Evolutionary conservation across 805 yeast species (phyloP).

Genomic region (Vanderwaltozyma polyspora): DNA sequence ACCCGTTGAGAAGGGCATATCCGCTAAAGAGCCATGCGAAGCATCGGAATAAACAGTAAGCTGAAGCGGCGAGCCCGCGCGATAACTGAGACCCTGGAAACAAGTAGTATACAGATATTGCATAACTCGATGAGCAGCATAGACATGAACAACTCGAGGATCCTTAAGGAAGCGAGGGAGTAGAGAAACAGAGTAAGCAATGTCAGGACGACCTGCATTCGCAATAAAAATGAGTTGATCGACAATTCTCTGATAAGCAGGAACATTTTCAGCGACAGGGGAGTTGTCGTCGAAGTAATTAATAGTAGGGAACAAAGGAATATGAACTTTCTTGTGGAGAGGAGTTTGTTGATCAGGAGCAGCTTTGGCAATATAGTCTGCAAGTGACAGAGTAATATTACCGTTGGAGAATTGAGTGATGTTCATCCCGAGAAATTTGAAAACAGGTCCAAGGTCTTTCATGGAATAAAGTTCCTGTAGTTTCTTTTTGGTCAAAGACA

Average conservation of each 20-base stretch:
- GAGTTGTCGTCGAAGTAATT: neutral
- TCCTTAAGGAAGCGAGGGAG: constrained; percentile 4
- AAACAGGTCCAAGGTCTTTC: constrained; percentile 4
- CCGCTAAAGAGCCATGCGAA: constrained; percentile 3
- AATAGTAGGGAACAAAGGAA: neutral
- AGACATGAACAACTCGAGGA: constrained; percentile 3
- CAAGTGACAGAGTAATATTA: constrained; percentile 1
- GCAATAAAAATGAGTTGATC: constrained; percentile 4
- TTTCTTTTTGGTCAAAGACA: too few relatives aligned
- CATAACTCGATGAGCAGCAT: constrained; percentile 2
- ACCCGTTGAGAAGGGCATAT: constrained; percentile 7
- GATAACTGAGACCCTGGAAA: constrained; percentile 1
- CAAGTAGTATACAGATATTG: constrained; percentile 5
- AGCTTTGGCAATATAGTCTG: constrained; percentile 2
- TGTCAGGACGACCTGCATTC: constrained; percentile 8
- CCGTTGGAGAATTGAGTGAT: neutral
- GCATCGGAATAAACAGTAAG: constrained; percentile 4
- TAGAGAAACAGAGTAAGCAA: constrained; percentile 4
- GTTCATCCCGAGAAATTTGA: constrained; percentile 4
- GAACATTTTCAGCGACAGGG: neutral
- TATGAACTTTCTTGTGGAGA: neutral
- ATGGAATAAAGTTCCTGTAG: too few relatives aligned
- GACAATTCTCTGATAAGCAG: constrained; percentile 3
- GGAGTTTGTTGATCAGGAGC: neutral
- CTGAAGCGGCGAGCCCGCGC: neutral